phyloP scores from a whole-genome alignment of 176 grass and related monocot species.

The Triticum turgidum region DNA sequence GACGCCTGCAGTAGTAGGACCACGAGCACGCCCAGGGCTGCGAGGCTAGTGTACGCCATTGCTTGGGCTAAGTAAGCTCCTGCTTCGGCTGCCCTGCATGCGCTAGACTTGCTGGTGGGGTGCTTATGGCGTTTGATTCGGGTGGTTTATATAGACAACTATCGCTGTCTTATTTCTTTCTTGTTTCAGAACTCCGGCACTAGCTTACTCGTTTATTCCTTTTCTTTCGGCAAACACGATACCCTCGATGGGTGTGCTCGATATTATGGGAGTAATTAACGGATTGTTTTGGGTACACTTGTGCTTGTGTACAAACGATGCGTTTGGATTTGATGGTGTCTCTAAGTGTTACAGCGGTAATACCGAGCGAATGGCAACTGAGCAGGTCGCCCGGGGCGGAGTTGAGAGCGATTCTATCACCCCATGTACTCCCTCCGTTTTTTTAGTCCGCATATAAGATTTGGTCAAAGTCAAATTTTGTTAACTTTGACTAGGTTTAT shows the following conservation, averaged over 20 bases:
- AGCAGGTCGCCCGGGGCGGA: not conserved
- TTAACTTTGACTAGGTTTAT: too few species aligned
- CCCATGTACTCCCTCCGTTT: too few species aligned
- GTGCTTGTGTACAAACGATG: not conserved
- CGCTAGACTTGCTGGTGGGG: not conserved
- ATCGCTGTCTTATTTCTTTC: not conserved
- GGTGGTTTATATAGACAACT: not conserved
- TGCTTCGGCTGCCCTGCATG: not conserved
- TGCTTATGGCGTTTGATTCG: not conserved
- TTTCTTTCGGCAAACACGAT: not conserved
- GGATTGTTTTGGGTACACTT: not conserved
- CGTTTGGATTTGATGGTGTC: not conserved
- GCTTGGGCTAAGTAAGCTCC: not conserved
- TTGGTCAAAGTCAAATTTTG: too few species aligned
- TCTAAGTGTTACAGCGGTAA: not conserved
- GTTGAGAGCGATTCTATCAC: not conserved
- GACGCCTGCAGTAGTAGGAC: slow-evolving; percentile 1
- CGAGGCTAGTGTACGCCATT: not conserved
- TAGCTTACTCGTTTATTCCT: not conserved
- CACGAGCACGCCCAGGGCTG: not conserved
- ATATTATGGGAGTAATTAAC: not conserved
- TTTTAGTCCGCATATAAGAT: too few species aligned
- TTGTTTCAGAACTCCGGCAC: not conserved
- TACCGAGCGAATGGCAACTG: not conserved
- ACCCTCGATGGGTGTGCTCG: not conserved